A percentile compares a stretch with the other conserved stretches of the same genome.
These are phyloP conservation scores for Hyparrhenia diplandra DNA, from an alignment of 176 grass and related monocot genomes.

Conservation along the genomic window DNA sequence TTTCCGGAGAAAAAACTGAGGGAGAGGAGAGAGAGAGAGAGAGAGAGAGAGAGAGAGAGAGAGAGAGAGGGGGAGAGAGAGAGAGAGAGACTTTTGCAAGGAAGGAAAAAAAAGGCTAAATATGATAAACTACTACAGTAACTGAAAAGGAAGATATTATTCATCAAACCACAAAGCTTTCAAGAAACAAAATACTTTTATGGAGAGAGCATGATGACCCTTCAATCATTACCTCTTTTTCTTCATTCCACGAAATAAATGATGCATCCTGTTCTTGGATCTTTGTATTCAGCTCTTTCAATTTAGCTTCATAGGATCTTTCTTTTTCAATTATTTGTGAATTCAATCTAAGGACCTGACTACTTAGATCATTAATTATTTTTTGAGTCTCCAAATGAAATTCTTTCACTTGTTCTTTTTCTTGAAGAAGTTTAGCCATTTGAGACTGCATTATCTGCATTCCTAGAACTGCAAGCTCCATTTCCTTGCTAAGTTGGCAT, in stretches of 20 bases:
- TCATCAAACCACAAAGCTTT: background rate
- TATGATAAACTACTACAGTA: background rate
- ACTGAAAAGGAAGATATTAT: background rate
- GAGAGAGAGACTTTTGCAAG: background rate
- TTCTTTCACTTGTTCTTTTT: conserved; percentile 41
- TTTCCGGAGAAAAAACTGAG: too few species aligned
- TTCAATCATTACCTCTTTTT: conserved; percentile 68
- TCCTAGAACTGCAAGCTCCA: conserved; percentile 39
- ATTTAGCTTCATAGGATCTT: conserved; percentile 30
- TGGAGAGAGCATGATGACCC: too few species aligned
- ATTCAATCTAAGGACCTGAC: conserved; percentile 54
- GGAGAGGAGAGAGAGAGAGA: too few species aligned
- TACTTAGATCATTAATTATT: conserved; percentile 39
- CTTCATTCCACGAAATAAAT: conserved; percentile 47
- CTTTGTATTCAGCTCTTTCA: conserved; percentile 54
- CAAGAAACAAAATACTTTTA: background rate
- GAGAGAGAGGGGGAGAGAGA: too few species aligned
- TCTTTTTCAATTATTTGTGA: conserved; percentile 57
- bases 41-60: too few species aligned
- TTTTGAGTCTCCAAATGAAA: conserved; percentile 30
- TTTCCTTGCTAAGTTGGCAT: conserved; percentile 48
- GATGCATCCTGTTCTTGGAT: conserved; percentile 44
- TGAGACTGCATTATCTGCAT: conserved; percentile 48
- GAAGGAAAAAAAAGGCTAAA: background rate
- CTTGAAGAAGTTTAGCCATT: conserved; percentile 39